A percentile compares a stretch with the other conserved stretches of the same genome.
Evolutionary conservation across 2,329 filamentous ascomycete species (phyloP).

Genomic region (Neonectria ditissima): DNA sequence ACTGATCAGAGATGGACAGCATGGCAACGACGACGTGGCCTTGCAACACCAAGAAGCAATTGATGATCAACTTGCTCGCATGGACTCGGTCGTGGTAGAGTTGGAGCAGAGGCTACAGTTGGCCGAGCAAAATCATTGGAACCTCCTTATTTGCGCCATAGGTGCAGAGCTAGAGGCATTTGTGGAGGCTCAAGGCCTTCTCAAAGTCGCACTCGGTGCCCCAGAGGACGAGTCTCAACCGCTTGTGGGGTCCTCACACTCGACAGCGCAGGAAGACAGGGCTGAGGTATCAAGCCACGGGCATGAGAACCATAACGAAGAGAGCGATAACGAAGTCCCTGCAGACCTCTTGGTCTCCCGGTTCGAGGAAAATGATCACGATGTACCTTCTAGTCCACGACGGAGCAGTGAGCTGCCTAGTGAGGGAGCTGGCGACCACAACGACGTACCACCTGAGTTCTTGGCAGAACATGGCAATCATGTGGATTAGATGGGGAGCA

Average conservation of each 20-base stretch:
- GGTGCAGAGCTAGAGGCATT: conserved; percentile 80
- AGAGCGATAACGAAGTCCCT: conserved; percentile 58
- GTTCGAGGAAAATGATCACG: conserved; percentile 41
- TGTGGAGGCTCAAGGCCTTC: conserved; percentile 67
- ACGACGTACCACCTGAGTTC: conserved; percentile 65
- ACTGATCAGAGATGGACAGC: conserved; percentile 58
- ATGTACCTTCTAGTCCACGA: conserved; percentile 30
- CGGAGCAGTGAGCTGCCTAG: conserved; percentile 31
- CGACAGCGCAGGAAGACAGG: conserved; percentile 10
- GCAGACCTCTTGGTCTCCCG: conserved; percentile 54
- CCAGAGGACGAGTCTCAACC: conserved; percentile 23
- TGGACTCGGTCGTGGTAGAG: conserved; percentile 66
- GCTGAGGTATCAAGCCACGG: not conserved
- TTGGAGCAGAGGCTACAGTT: conserved; percentile 66
- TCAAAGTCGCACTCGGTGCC: conserved; percentile 49
- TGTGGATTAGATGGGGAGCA: conserved; percentile 27
- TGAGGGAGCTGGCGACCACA: conserved; percentile 55
- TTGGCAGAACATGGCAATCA: conserved; percentile 56
- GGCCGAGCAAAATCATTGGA: conserved; percentile 76
- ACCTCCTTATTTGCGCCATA: conserved; percentile 79
- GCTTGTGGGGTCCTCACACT: conserved; percentile 13
- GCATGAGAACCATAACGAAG: conserved; percentile 20
- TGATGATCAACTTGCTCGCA: conserved; percentile 62
- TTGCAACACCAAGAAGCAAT: conserved; percentile 54
- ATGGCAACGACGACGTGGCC: conserved; percentile 46